Evolutionary conservation across 768 basidiomycete genomes (phyloP), one percentile per base, ranked within the genome.

Genomic region (Aureoboletus auriporus): DNA sequence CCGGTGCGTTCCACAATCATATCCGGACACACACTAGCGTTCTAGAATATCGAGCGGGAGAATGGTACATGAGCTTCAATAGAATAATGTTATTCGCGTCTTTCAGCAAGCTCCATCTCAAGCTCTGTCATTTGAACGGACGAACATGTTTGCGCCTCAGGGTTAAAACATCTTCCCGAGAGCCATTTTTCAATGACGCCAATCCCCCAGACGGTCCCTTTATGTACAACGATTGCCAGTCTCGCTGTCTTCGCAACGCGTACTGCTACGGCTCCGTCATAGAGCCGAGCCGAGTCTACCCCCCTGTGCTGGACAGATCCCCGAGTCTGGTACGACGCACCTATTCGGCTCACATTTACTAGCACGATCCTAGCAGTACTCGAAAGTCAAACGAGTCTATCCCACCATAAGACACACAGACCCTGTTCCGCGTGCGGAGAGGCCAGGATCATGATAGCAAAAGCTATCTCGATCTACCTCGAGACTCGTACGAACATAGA

Each of bases 261-360:
- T 20, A 48, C 47, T 11, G 51, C 44, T 28, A 10, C 30, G 44
- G 51, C 17, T 62, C 64, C 37, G 50, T 35, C 11, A 44, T 7
- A 39, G 52, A 23, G 50, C 56, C 17, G 53, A 61, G 34, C 35
- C 43, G 16, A 52, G 46, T 46, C 48, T 35, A 2, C 36, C 27
- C 5, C 40, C 41, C 39, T 16, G 36, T 3, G 31, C 48, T 8
- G 56, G 59, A 2, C 20, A 53, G 20, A 46, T 72, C 38, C 52
- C 71, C 34, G 46, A 69, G 23, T 72, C 69, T 6, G 70, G 69
- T 4, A 70, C 66, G 17, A 72, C 67, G 0, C 67, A 68, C 11
- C 56, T 57, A 11, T 54, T 73, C 14, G 71, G 71, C 12, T 62
- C 60, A 3, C 50, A 59, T 39, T 27, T 69, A 9, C 53, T 71